Conservation (phyloP, 768 basidiomycete species). For the Lyophyllum decastes region DNA sequence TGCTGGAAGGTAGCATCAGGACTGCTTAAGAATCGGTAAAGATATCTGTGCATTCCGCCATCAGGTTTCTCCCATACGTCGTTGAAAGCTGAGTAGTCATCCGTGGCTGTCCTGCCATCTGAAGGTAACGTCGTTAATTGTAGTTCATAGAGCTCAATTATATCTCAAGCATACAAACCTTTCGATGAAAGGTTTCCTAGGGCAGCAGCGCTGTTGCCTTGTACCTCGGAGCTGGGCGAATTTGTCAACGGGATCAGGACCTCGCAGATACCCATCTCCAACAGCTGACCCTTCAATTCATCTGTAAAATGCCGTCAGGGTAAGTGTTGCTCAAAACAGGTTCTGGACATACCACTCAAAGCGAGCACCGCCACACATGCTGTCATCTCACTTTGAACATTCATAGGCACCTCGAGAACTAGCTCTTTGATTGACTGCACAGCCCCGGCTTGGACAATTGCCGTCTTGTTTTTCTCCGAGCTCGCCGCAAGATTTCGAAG, state of each 20-base stretch:
- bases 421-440: slow-evolving; percentile 96
- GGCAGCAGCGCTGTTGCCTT: slow-evolving; percentile 97
- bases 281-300: slow-evolving; percentile 92
- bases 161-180: slow-evolving; percentile 45
- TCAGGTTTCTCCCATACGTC: slow-evolving; percentile 98
- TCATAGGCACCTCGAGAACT: slow-evolving; percentile 91
- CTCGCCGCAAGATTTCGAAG: slow-evolving; percentile 95
- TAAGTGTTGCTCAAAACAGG: not conserved
- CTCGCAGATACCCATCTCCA: slow-evolving; percentile 99
- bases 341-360: slow-evolving; percentile 73
- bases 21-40: slow-evolving; percentile 91
- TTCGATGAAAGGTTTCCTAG: slow-evolving; percentile 97
- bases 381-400: slow-evolving; percentile 99
- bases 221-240: slow-evolving; percentile 95
- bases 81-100: slow-evolving; percentile 96
- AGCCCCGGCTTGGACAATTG: slow-evolving; percentile 97
- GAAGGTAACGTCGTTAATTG: slow-evolving; percentile 8
- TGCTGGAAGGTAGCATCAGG: slow-evolving; percentile 98
- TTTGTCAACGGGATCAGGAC: slow-evolving; percentile 96
- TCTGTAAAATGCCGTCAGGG: slow-evolving; percentile 49
- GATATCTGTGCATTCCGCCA: slow-evolving; percentile 94
- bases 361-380: slow-evolving; percentile 97
- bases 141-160: not conserved
- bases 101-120: slow-evolving; percentile 76
- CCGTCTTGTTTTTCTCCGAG: slow-evolving; percentile 97